Percentiles rank a stretch among this genome's conserved stretches.
Evolutionary conservation across 495 filamentous ascomycete genomes (phyloP).

Genomic region (Tuber calosporum): DNA sequence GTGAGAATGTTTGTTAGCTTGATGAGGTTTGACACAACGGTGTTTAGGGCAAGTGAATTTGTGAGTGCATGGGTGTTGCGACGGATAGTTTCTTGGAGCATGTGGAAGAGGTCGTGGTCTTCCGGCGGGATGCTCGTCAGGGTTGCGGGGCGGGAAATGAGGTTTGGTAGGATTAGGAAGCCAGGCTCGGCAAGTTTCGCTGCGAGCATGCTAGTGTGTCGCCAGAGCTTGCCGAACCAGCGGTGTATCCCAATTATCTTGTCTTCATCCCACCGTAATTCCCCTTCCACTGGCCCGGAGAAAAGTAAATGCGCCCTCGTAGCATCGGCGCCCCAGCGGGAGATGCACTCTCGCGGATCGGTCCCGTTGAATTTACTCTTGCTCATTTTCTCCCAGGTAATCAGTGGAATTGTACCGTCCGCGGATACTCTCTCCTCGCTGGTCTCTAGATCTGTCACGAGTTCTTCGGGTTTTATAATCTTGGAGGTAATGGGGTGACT

Average conservation of each 20-base stretch:
- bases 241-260: slow-evolving; percentile 73
- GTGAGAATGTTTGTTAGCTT: slow-evolving; percentile 62
- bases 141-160: slow-evolving; percentile 2
- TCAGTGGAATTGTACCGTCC: slow-evolving; percentile 48
- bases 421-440: slow-evolving; percentile 30
- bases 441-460: slow-evolving; percentile 55
- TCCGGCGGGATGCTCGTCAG: slow-evolving; percentile 9
- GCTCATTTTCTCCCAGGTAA: slow-evolving; percentile 89
- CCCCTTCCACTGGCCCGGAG: slow-evolving; percentile 71
- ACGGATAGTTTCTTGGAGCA: slow-evolving; percentile 2
- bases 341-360: slow-evolving; percentile 65
- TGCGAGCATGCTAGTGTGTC: background rate
- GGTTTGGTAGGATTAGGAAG: background rate
- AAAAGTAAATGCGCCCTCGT: slow-evolving; percentile 83
- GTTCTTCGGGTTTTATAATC: slow-evolving; percentile 70
- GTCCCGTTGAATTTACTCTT: slow-evolving; percentile 92
- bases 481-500: slow-evolving; percentile 64
- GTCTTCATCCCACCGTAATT: slow-evolving; percentile 80
- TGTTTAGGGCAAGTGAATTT: slow-evolving; percentile 60
- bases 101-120: slow-evolving; percentile 1
- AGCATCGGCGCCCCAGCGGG: slow-evolving; percentile 70
- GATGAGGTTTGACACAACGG: slow-evolving; percentile 72
- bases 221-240: slow-evolving; percentile 57
- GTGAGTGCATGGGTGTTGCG: background rate
- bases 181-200: slow-evolving; percentile 24